A percentile compares a stretch with the other conserved stretches of the same genome.
Conservation (phyloP, 2,329 filamentous ascomycete species). For the Helminthosporium solani region DNA sequence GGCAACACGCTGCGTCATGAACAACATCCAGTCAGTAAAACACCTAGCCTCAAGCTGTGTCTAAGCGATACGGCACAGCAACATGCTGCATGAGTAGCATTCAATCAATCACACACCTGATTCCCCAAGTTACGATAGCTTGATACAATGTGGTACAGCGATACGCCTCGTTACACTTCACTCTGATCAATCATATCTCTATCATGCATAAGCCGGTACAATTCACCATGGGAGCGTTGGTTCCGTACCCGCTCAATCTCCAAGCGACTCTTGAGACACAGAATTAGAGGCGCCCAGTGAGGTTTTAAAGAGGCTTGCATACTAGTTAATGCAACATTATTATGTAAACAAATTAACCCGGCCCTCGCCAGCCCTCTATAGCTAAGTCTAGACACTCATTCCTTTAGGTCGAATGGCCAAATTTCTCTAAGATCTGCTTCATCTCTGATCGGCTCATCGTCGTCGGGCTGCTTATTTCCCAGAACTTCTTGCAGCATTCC, state of each 20-base stretch:
- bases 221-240: too few species aligned
- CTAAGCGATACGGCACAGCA: too few species aligned
- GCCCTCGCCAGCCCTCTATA: slow-evolving; percentile 1
- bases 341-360: slow-evolving; percentile 4
- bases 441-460: slow-evolving; percentile 38
- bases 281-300: too few species aligned
- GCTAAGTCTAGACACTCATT: slow-evolving; percentile 11
- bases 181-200: slow-evolving; percentile 5
- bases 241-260: too few species aligned
- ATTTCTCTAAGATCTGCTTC: slow-evolving; percentile 37
- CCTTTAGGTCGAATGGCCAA: slow-evolving; percentile 39
- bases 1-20: too few species aligned
- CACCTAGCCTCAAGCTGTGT: too few species aligned
- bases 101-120: slow-evolving; percentile 3
- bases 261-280: too few species aligned
- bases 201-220: background rate
- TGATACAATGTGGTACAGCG: slow-evolving; percentile 5
- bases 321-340: slow-evolving; percentile 4
- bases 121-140: slow-evolving; percentile 3
- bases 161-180: slow-evolving; percentile 4
- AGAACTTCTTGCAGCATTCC: slow-evolving; percentile 36
- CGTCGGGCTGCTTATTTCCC: slow-evolving; percentile 27
- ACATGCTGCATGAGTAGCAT: slow-evolving; percentile 1
- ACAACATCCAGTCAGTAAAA: too few species aligned
- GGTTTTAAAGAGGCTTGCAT: slow-evolving; percentile 7